Conservation (phyloP, 1,139 yeast species). For the Entelexis paramagnoliae region DNA sequence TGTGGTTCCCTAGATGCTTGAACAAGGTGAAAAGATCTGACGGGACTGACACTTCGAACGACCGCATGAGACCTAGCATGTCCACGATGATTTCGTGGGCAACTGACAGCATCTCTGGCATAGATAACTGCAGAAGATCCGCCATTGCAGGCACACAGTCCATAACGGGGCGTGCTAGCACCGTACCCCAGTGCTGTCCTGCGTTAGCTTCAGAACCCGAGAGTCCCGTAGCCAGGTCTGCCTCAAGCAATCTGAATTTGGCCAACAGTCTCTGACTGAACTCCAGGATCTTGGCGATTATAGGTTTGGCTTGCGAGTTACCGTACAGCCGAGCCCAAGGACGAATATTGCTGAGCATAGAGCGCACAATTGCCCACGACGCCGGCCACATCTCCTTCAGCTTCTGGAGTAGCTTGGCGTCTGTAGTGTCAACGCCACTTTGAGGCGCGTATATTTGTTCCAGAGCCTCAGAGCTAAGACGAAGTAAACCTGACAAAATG, state of each 20-base stretch:
- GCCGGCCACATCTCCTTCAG: slow-evolving; percentile 16
- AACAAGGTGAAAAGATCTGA: slow-evolving; percentile 5
- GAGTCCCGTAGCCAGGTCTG: slow-evolving; percentile 34
- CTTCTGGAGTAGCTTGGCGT: background rate
- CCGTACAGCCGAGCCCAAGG: slow-evolving; percentile 15
- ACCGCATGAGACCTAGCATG: slow-evolving; percentile 18
- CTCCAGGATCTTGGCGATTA: slow-evolving; percentile 34
- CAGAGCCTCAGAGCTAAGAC: slow-evolving; percentile 3
- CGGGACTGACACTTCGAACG: slow-evolving; percentile 18
- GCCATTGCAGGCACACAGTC: slow-evolving; percentile 18
- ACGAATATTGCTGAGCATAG: slow-evolving; percentile 15
- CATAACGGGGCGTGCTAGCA: slow-evolving; percentile 19
- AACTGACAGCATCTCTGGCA: slow-evolving; percentile 14
- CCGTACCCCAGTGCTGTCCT: slow-evolving; percentile 14
- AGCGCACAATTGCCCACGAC: slow-evolving; percentile 18
- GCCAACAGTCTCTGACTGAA: slow-evolving; percentile 58
- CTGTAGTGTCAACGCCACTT: slow-evolving; percentile 18
- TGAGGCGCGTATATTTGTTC: slow-evolving; percentile 17
- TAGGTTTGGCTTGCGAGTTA: slow-evolving; percentile 6
- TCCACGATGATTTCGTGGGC: slow-evolving; percentile 20
- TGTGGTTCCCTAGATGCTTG: slow-evolving; percentile 16
- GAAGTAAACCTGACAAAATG: slow-evolving; percentile 14
- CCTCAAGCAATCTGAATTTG: slow-evolving; percentile 48
- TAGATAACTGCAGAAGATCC: slow-evolving; percentile 16
- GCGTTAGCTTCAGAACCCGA: background rate